Conservation (phyloP, 2,329 filamentous ascomycete species). For the Penicillium psychrosexuale region DNA sequence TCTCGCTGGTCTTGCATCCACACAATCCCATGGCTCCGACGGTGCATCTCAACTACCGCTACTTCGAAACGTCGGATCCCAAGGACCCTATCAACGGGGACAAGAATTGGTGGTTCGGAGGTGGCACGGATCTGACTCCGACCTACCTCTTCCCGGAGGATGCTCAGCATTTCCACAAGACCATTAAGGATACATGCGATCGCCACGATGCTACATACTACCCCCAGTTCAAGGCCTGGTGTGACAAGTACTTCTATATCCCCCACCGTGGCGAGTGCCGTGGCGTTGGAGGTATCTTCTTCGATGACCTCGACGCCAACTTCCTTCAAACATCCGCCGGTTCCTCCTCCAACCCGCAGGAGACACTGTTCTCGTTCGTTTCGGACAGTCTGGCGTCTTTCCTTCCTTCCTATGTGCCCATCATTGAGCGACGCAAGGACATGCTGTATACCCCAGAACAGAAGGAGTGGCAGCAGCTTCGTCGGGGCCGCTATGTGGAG, state of each 20-base stretch:
- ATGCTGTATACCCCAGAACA: constrained; percentile 83
- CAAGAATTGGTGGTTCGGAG: constrained; percentile 94
- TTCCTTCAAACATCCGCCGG: constrained; percentile 39
- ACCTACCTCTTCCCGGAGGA: constrained; percentile 96
- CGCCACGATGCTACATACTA: constrained; percentile 91
- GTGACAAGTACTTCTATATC: constrained; percentile 94
- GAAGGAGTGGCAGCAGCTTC: constrained; percentile 95
- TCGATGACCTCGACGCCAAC: constrained; percentile 82
- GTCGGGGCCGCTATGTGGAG: constrained; percentile 93
- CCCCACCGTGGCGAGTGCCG: constrained; percentile 85
- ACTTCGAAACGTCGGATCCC: constrained; percentile 91
- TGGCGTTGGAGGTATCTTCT: constrained; percentile 95
- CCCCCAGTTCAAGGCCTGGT: constrained; percentile 95
- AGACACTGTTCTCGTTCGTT: constrained; percentile 85
- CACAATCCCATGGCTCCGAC: constrained; percentile 96
- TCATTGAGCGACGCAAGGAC: constrained; percentile 82
- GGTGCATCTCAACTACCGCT: constrained; percentile 96
- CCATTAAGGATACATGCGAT: constrained; percentile 89
- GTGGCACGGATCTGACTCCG: constrained; percentile 89
- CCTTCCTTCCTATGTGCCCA: constrained; percentile 84
- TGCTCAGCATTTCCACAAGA: constrained; percentile 92
- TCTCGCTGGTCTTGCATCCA: constrained; percentile 91
- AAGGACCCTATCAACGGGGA: constrained; percentile 67
- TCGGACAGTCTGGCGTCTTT: constrained; percentile 84
- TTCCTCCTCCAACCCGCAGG: constrained; percentile 72